These are phyloP conservation scores for Neurospora sp. DNA, from an alignment of 495 filamentous ascomycete genomes.

Conservation along the genomic window DNA sequence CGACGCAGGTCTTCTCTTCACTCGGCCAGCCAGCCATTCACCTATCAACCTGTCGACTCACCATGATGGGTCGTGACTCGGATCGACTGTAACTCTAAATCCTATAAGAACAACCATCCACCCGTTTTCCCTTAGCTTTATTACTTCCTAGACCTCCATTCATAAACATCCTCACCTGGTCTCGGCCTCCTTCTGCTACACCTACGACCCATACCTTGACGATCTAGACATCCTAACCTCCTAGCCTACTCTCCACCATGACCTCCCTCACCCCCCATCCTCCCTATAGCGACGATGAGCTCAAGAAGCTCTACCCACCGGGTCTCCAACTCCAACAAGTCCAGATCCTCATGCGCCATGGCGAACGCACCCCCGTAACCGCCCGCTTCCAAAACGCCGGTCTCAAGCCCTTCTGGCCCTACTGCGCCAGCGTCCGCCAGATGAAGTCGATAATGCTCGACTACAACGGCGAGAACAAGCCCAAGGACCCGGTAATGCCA, in stretches of 20 bases:
- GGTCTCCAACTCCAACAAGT: conserved; percentile 76
- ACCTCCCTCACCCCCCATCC: conserved; percentile 62
- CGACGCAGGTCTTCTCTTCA: neutral
- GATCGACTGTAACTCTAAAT: neutral
- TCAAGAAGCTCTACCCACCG: conserved; percentile 69
- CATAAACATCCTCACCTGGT: neutral
- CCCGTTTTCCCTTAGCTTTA: neutral
- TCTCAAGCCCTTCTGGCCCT: conserved; percentile 81
- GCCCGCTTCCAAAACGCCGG: conserved; percentile 84
- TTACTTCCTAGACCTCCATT: neutral
- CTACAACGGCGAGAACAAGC: conserved; percentile 5
- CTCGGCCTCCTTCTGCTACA: neutral
- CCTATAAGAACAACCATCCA: neutral
- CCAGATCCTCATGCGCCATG: conserved; percentile 85
- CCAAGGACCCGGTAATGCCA: neutral
- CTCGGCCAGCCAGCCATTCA: neutral
- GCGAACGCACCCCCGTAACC: conserved; percentile 79
- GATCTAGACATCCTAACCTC: neutral
- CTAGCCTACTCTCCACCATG: conserved; percentile 41
- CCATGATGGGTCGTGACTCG: neutral
- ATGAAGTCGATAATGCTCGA: conserved; percentile 62
- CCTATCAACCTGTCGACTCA: neutral
- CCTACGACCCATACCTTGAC: neutral
- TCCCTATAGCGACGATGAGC: conserved; percentile 74
- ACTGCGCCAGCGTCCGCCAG: conserved; percentile 67